Evolutionary conservation across 208 protist species (phyloP), one percentile per base, ranked within the genome.

Genomic region (Trypanosoma boissoni): DNA sequence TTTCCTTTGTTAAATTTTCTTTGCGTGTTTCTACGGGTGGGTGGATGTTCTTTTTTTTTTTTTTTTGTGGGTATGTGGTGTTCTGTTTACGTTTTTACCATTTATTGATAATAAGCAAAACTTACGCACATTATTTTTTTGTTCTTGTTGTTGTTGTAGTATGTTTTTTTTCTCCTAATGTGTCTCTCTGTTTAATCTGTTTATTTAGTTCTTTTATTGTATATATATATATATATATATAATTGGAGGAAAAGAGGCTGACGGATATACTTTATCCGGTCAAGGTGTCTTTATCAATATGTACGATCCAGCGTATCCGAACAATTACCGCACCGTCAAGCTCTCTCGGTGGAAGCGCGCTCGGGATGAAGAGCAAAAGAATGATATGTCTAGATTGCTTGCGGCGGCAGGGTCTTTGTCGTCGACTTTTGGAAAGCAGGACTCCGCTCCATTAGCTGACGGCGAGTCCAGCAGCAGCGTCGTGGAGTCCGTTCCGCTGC

Each of bases 231-330:
- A 39, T 39, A 39, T 39, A 39, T 39, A 39, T 39, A 39, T 39
- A 39, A n/a, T n/a, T n/a, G n/a, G n/a, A n/a, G n/a, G n/a, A 43
- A n/a, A 43, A 43, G 37, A n/a, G 37, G 14, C 14, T 43, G 37
- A 43, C n/a, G 16, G 37, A 43, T 43, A n/a, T n/a, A n/a, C n/a
- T n/a, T n/a, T n/a, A 18, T n/a, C 36, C 41, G 39, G 10, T 10
- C 46, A 31, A 29, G 31, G 26, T 29, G 26, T 9, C 16, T n/a
- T 5, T 23, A 43, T n/a, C 27, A 18, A 29, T 20, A 71, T 83
- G 76, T 90, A 90, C 64, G 62, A 83, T 32, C 83, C 83, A 1
- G 58, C 67, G 0, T 18, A 53, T 10, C 76, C 83, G 0, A 90
- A 86, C 58, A 69, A 68, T 54, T 90, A 86, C 65, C 63, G 63